These are phyloP conservation scores for Rhynchospora pubera DNA, from an alignment of 176 grass and related monocot species.

Conservation along the genomic window DNA sequence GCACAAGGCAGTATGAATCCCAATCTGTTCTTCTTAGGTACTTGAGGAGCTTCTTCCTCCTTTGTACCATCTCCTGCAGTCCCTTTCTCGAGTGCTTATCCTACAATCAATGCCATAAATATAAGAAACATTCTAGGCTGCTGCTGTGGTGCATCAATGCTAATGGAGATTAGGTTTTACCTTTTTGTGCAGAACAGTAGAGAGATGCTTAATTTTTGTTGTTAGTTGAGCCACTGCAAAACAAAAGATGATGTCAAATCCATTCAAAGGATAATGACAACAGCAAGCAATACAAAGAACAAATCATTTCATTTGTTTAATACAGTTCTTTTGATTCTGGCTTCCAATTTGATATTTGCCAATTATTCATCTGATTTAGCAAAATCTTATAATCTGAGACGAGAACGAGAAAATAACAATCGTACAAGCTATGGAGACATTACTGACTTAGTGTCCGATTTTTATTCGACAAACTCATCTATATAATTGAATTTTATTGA, in stretches of 20 bases:
- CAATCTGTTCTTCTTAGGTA: conserved; percentile 88
- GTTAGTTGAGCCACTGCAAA: conserved; percentile 87
- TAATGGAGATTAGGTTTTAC: conserved; percentile 24
- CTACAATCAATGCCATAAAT: conserved; percentile 17
- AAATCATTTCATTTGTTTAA: not conserved
- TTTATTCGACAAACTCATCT: no score
- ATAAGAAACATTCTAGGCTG: not conserved
- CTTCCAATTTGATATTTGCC: no score
- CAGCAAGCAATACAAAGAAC: not conserved
- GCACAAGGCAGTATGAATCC: conserved; percentile 79
- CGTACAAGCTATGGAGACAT: no score
- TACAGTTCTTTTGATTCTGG: no score
- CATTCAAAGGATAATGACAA: not conserved
- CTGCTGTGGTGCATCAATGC: not conserved
- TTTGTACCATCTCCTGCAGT: conserved; percentile 87
- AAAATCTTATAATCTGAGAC: no score
- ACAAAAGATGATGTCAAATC: conserved; percentile 14
- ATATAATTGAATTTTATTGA: no score
- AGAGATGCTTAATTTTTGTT: conserved; percentile 93
- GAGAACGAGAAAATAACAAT: no score
- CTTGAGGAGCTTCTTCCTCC: conserved; percentile 84
- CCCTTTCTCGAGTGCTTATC: conserved; percentile 95
- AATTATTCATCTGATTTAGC: no score
- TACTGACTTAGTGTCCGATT: no score
- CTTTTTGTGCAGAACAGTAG: conserved; percentile 80